These are phyloP conservation scores for Saccharomyces uvarum DNA, from an alignment of 1,139 yeast genomes.

Conservation along the genomic window DNA sequence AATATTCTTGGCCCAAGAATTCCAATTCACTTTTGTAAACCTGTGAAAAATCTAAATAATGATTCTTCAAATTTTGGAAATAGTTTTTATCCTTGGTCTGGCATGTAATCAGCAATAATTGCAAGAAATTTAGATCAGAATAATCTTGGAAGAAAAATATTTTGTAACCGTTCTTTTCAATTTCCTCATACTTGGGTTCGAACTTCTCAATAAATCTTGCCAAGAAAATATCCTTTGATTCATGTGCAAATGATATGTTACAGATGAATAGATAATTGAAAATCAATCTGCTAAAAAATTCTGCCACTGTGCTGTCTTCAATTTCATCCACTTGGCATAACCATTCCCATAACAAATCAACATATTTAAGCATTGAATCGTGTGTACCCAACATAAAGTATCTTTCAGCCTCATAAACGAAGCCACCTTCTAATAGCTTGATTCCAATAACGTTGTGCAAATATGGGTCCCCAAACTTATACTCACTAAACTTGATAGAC, in stretches of 20 bases:
- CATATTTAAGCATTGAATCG: constrained; percentile 49
- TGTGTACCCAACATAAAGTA: constrained; percentile 64
- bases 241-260: constrained; percentile 52
- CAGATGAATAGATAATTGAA: constrained; percentile 60
- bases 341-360: constrained; percentile 55
- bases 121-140: constrained; percentile 57
- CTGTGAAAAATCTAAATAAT: constrained; percentile 39
- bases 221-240: constrained; percentile 32
- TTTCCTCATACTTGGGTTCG: constrained; percentile 12
- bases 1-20: constrained; percentile 47
- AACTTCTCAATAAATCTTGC: constrained; percentile 34
- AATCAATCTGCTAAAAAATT: constrained; percentile 54
- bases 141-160: constrained; percentile 28
- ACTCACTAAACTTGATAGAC: constrained; percentile 45
- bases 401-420: constrained; percentile 45
- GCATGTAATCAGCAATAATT: constrained; percentile 56
- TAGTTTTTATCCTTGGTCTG: constrained; percentile 46
- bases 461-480: constrained; percentile 64
- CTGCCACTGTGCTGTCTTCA: constrained; percentile 31
- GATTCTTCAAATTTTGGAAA: constrained; percentile 45
- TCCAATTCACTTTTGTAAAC: constrained; percentile 40
- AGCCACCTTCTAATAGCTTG: constrained; percentile 41
- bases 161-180: constrained; percentile 23
- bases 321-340: constrained; percentile 31
- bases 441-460: constrained; percentile 69